These are phyloP conservation scores for Aspergillus indologenus DNA, from an alignment of 495 filamentous ascomycete genomes.

Conservation along the genomic window DNA sequence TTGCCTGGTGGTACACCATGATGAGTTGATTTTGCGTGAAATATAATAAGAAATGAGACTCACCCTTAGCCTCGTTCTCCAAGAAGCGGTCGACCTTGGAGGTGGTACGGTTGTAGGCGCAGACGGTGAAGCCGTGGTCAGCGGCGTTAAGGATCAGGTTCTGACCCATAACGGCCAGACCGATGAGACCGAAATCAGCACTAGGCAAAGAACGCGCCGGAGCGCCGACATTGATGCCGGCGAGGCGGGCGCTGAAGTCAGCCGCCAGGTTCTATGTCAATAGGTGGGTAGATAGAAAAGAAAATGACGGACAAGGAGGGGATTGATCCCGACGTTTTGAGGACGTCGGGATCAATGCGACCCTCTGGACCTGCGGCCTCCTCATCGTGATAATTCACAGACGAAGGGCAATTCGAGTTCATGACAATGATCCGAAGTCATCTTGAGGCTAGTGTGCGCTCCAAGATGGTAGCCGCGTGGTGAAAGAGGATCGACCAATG, in stretches of 20 bases:
- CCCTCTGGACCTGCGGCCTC: not conserved
- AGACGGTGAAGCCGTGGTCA: conserved; percentile 92
- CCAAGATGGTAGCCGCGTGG: not conserved
- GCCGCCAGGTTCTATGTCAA: conserved; percentile 51
- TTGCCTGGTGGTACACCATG: conserved; percentile 56
- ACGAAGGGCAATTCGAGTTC: not conserved
- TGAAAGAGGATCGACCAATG: not conserved
- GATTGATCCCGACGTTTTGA: not conserved
- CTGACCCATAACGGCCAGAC: conserved; percentile 98
- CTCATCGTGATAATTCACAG: not conserved
- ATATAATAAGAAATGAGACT: conserved; percentile 13
- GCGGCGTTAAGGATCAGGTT: conserved; percentile 99
- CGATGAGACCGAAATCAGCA: conserved; percentile 97
- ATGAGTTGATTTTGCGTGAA: not conserved
- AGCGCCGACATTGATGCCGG: conserved; percentile 76
- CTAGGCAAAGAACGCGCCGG: conserved; percentile 54
- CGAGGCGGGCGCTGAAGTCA: conserved; percentile 79
- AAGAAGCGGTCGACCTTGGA: conserved; percentile 97
- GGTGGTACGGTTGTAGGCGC: conserved; percentile 96
- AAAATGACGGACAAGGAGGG: not conserved
- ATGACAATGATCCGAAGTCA: not conserved
- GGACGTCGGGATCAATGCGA: not conserved
- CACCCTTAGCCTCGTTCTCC: conserved; percentile 87
- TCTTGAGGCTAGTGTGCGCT: not conserved
- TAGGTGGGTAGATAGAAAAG: conserved; percentile 20